Evolutionary conservation across 1,139 yeast species (phyloP), one percentile per base, ranked within the genome.

Genomic region (Hyphopichia burtonii): DNA sequence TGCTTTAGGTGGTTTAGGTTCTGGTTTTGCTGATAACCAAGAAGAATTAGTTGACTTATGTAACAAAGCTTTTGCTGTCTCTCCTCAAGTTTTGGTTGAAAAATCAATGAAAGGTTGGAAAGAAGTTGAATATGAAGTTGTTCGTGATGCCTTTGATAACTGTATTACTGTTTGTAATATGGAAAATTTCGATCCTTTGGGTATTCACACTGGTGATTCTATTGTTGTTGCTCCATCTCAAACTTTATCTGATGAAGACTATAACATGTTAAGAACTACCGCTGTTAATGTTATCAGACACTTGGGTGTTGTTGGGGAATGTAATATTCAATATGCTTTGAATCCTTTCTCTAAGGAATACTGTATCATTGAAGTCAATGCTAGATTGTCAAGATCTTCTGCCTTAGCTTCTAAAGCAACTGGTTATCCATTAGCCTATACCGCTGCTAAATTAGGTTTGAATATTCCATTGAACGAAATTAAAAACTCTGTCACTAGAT

Each of bases 201-300:
- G 99, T 56, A 85, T 94, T 55, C 99, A 93, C 69, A 93, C 99
- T 46, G 99, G 99, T 74, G 99, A 93, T 66, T 93, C 99, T 37
- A 93, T 93, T 59, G 99, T 93, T 42, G 97, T 93, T 59, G 99
- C 99, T 43, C 99, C 99, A 41, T 90, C 98, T 34, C 99, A 93
- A 71, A 93, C 99, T 36, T 74, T 93, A 55, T 86, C 96, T 38
- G 99, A 93, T 65, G 96, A 91, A 65, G 99, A 93, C 64, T 93
- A 89, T 68, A 96, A 93, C 69, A 91, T 93, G 98, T 82, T 93
- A 63, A 85, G 99, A 74, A 77, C 95, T 44, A 96, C 99, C 45
- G 99, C 99, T 39, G 89, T 93, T 64, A 93, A 93, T 69, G 89
- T 93, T 59, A 93, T 93, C 56, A 89, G 98, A 69, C 99, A 93